Percentiles rank a stretch among this genome's conserved stretches.
Evolutionary conservation across 2,329 filamentous ascomycete species (phyloP).

Genomic region (Neonectria sp.): DNA sequence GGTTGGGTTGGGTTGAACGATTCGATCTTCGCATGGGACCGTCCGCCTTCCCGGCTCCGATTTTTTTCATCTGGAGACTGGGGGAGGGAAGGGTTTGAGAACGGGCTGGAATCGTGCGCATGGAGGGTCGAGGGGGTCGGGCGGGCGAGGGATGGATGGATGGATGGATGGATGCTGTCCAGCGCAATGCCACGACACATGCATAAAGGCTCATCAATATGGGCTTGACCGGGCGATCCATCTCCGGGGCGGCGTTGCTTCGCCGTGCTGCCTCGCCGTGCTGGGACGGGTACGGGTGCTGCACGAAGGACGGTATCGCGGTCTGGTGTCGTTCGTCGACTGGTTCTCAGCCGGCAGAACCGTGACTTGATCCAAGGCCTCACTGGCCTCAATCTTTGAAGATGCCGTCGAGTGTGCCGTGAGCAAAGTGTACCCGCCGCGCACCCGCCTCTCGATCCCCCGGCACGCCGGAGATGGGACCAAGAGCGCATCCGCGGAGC

Average conservation of each 20-base stretch:
- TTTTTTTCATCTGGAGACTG: slow-evolving; percentile 42
- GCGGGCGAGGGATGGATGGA: slow-evolving; percentile 19
- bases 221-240: slow-evolving; percentile 37
- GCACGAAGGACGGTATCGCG: slow-evolving; percentile 6
- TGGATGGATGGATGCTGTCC: slow-evolving; percentile 31
- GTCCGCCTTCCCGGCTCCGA: slow-evolving; percentile 43
- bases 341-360: slow-evolving; percentile 19
- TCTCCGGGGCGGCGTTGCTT: slow-evolving; percentile 28
- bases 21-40: slow-evolving; percentile 48
- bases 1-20: slow-evolving; percentile 39
- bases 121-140: slow-evolving; percentile 26
- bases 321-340: slow-evolving; percentile 5
- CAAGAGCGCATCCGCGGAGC: slow-evolving; percentile 29
- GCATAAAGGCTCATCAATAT: slow-evolving; percentile 46
- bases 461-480: slow-evolving; percentile 35
- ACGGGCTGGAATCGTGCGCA: slow-evolving; percentile 32
- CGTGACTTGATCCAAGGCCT: slow-evolving; percentile 8
- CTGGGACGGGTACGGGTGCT: not conserved
- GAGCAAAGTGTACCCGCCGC: slow-evolving; percentile 33
- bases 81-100: slow-evolving; percentile 30
- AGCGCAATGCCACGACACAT: slow-evolving; percentile 50
- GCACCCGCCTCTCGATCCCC: slow-evolving; percentile 29
- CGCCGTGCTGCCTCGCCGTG: slow-evolving; percentile 6
- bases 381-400: slow-evolving; percentile 24
- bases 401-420: not conserved